Evolutionary conservation across 2,329 filamentous ascomycete genomes (phyloP).

Genomic region (Aureobasidium sp.): DNA sequence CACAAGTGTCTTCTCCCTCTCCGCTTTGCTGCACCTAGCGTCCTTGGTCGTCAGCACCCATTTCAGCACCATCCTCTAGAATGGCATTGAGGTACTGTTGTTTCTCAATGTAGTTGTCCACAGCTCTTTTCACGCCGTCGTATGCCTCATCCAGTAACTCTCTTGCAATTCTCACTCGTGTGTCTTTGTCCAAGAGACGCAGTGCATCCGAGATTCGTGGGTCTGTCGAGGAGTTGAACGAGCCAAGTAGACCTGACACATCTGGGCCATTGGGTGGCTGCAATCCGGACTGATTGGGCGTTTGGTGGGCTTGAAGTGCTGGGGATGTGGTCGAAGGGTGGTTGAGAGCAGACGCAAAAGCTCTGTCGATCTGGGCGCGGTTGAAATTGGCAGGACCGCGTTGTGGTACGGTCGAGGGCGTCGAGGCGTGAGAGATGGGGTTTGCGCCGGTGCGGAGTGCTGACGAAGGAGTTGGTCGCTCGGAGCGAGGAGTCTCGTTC

Average conservation of each 20-base stretch:
- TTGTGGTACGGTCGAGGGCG: neutral
- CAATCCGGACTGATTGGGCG: neutral
- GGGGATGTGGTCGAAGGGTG: neutral
- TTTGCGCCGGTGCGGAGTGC: neutral
- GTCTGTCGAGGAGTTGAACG: neutral
- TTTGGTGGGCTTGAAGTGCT: neutral
- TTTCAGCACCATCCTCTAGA: neutral
- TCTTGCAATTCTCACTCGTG: slow-evolving; percentile 4
- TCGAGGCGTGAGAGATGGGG: neutral
- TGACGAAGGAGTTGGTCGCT: neutral
- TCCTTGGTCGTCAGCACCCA: neutral
- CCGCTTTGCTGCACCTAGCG: neutral
- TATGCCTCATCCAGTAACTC: slow-evolving; percentile 10
- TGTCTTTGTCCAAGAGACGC: slow-evolving; percentile 5
- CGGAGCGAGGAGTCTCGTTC: slow-evolving; percentile 7
- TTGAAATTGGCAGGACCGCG: neutral
- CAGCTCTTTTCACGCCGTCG: slow-evolving; percentile 8
- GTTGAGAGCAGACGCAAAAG: neutral
- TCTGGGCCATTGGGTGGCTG: neutral
- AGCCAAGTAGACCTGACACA: neutral
- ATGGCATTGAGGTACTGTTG: slow-evolving; percentile 7
- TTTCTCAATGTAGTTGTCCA: slow-evolving; percentile 13
- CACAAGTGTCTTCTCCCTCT: neutral
- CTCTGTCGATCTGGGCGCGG: neutral
- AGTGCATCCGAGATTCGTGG: neutral